Conservation (phyloP, 768 basidiomycete genomes). For the Leccinellum rugosiceps region DNA sequence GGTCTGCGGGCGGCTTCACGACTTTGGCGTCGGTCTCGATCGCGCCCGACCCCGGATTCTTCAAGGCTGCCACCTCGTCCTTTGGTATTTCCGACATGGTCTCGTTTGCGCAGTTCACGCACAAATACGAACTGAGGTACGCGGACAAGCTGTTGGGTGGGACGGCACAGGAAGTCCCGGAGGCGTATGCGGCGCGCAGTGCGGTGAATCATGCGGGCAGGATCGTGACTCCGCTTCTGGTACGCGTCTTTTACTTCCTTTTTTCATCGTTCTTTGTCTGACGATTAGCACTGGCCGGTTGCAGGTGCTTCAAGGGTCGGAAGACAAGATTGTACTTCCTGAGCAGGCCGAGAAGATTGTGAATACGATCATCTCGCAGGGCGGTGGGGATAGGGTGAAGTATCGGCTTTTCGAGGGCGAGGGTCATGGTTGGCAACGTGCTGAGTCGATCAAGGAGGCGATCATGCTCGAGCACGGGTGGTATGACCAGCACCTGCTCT, state of each 20-base stretch:
- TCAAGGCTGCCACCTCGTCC: constrained; percentile 61
- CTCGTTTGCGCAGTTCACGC: constrained; percentile 57
- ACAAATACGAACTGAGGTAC: constrained; percentile 69
- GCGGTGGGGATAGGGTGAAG: constrained; percentile 29
- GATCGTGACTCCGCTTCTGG: constrained; percentile 63
- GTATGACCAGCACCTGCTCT: constrained; percentile 28
- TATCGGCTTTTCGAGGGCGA: constrained; percentile 43
- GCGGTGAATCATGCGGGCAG: constrained; percentile 59
- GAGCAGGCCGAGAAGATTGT: constrained; percentile 48
- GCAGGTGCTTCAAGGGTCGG: constrained; percentile 65
- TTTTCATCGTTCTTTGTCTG: not conserved
- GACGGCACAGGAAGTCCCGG: constrained; percentile 46
- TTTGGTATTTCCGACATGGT: constrained; percentile 69
- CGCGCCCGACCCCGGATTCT: constrained; percentile 39
- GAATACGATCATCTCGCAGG: constrained; percentile 18
- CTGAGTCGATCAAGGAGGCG: constrained; percentile 35
- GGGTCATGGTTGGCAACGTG: constrained; percentile 40
- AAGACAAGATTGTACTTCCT: constrained; percentile 65
- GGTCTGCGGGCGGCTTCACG: constrained; percentile 74
- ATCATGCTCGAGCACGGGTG: constrained; percentile 35
- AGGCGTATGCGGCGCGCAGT: constrained; percentile 57
- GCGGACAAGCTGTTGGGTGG: constrained; percentile 67
- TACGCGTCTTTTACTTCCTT: constrained; percentile 29
- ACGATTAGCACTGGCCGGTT: not conserved
- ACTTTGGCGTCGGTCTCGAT: constrained; percentile 47